Percentiles rank a stretch among this genome's conserved stretches.
phyloP scores from a whole-genome alignment of 164 flowering plant species.

The Hamamelis virginiana region DNA sequence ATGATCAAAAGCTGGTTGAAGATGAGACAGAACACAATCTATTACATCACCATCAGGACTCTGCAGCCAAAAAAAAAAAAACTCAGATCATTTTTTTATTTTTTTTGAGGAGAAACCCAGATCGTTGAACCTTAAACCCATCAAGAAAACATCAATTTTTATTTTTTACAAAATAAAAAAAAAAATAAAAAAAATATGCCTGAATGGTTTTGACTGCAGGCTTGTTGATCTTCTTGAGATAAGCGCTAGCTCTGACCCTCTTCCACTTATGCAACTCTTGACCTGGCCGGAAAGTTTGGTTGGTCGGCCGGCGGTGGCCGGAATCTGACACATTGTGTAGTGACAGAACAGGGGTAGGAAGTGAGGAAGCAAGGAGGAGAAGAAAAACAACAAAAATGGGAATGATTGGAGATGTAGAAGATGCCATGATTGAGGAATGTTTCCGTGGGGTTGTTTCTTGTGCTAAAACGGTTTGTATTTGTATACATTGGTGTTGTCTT shows the following conservation, averaged over 20 bases:
- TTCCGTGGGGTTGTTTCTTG: too few species aligned
- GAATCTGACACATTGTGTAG: slow-evolving; percentile 14
- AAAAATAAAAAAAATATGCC: slow-evolving; percentile 28
- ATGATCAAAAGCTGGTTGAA: slow-evolving; percentile 98
- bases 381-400: slow-evolving; percentile 35
- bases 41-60: slow-evolving; percentile 97
- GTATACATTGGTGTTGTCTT: slow-evolving; percentile 48
- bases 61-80: slow-evolving; percentile 38
- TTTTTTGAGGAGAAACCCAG: slow-evolving; percentile 17
- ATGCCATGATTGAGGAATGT: slow-evolving; percentile 28
- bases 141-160: not conserved
- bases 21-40: slow-evolving; percentile 82
- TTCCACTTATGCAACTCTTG: slow-evolving; percentile 35
- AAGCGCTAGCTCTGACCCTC: slow-evolving; percentile 34
- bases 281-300: slow-evolving; percentile 43
- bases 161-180: not conserved
- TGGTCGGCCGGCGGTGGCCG: slow-evolving; percentile 17
- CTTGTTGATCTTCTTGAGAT: slow-evolving; percentile 59
- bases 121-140: slow-evolving; percentile 10
- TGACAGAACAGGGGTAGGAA: slow-evolving; percentile 24
- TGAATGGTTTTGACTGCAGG: slow-evolving; percentile 65
- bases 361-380: slow-evolving; percentile 30
- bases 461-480: slow-evolving; percentile 17
- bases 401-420: slow-evolving; percentile 21
- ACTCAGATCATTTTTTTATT: too few species aligned